phyloP scores from a whole-genome alignment of 441 rosid species.

The Adansonia rubrostipa region DNA sequence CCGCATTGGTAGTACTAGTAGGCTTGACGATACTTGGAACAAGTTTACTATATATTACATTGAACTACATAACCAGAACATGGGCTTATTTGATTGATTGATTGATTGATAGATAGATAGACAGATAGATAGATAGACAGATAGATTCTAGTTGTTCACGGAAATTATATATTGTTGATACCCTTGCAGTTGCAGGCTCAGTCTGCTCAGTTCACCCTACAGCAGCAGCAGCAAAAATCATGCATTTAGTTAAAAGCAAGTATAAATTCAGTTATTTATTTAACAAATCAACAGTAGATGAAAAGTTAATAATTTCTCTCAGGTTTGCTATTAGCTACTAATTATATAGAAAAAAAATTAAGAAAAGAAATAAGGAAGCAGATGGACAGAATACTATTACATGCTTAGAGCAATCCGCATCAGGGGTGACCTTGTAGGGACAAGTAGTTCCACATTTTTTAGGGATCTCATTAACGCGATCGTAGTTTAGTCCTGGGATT shows the following conservation, averaged over 20 bases:
- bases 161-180: background rate
- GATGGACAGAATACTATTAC: background rate
- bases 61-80: background rate
- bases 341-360: background rate
- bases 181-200: background rate
- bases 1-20: no score
- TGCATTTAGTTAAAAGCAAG: background rate
- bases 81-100: background rate
- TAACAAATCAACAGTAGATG: background rate
- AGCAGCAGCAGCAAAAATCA: background rate
- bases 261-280: background rate
- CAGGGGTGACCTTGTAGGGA: conserved; percentile 33
- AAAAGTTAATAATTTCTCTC: background rate
- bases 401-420: conserved; percentile 43
- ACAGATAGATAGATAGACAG: background rate
- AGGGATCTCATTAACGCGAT: conserved; percentile 40
- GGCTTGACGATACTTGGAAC: no score
- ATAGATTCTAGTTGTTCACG: background rate
- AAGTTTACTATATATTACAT: no score
- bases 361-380: background rate
- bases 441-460: conserved; percentile 28
- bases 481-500: conserved; percentile 46
- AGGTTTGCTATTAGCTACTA: background rate
- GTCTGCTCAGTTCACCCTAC: background rate
- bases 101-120: background rate